Evolutionary conservation across 257 asterid species (phyloP), one percentile per base, ranked within the genome.

Genomic region (Capsicum rhomboideum): DNA sequence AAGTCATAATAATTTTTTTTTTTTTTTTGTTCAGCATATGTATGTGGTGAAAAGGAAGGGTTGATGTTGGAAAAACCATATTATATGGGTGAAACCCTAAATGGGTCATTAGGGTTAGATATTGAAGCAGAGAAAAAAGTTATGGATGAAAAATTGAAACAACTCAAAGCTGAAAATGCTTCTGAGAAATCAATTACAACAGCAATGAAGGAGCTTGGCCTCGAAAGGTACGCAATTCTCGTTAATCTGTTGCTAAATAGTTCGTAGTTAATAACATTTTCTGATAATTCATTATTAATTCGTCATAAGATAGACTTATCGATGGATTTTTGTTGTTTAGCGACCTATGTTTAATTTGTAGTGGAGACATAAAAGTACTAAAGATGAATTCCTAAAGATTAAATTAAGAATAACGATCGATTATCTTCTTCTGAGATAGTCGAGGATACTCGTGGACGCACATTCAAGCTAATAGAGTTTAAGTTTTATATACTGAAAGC

Each of bases 161-260:
- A 89, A 6, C 89, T 92, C 37, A 72, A 84, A 46, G 91, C 89
- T 84, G 85, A 90, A 2, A 67, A 90, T 82, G 87, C 44, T 83
- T 90, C 95, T 4, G 87, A 89, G 7, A 87, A 91, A 9, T 6
- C 55, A 63, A 87, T 90, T 21, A 89, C 86, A 80, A 82, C 87
- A 55, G 34, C 83, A 82, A 89, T 91, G 94, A 92, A 90, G 84
- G 96, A 92, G 61, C 87, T 93, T 82, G 97, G 97, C 54, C 89
- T 93, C 56, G 91, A 90, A 85, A 93, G 97, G 97, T 93, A 66
- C 17, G 10, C 40, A 9, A 26, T 21, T 49, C 12, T 63, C 18
- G 17, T 68, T 34, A 68, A 34, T 68, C 28, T 34, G 26, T 68
- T 0, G 50, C 4, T 31, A 68, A 68, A 68, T 68, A 68, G 0